Base-by-base conservation (phyloP, 805 yeast genomes). In the Lipomyces mesembrius region DNA sequence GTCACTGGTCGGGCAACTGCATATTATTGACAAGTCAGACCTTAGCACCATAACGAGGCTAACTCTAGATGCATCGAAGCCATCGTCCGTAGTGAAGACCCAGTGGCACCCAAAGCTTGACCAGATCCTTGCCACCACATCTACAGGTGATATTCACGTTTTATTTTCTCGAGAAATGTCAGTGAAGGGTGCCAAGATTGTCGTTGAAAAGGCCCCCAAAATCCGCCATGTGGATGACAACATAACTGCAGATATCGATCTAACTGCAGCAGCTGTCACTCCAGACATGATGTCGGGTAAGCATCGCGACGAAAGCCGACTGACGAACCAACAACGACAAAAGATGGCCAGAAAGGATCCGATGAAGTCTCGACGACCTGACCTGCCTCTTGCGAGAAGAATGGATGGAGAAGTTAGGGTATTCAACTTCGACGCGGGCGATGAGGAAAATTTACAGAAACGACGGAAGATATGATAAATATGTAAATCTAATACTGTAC, bases 181-280 rank as follows among this genome's bases (percentile, higher is more conserved):
- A 6, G 53, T 39, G 2, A 74, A 72, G 32, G 80, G 80, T 25
- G 78, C 77, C 4, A 66, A 61, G 53, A n/a, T 63, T 6, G 74
- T 75, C 6, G 57, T 75, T 20, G 74, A 71, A 34, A 71, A 72
- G 54, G 70, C 74, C 2, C 74, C 75, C 11, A 74, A 68, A 56
- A 65, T 60, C 11, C 67, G 77, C n/a, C 77, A 77, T 59, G 67
- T 78, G 22, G 80, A 78, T 56, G 80, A 77, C 60, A 72, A 67
- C 54, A 39, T 75, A 43, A 63, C 77, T 4, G 71, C 75, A 1
- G 72, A 74, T 12, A 67, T 69, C 25, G 79, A 76, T 37, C 64
- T 76, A 7, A 67, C 67, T n/a, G 76, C 76, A 4, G 77, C 70
- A 32, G 68, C 72, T 17, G 54, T 52, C 25, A 57, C 59, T 9